Evolutionary conservation across 352 stramenopile species (phyloP), one percentile per base, ranked within the genome.

Genomic region (Phytophthora ohioensis): DNA sequence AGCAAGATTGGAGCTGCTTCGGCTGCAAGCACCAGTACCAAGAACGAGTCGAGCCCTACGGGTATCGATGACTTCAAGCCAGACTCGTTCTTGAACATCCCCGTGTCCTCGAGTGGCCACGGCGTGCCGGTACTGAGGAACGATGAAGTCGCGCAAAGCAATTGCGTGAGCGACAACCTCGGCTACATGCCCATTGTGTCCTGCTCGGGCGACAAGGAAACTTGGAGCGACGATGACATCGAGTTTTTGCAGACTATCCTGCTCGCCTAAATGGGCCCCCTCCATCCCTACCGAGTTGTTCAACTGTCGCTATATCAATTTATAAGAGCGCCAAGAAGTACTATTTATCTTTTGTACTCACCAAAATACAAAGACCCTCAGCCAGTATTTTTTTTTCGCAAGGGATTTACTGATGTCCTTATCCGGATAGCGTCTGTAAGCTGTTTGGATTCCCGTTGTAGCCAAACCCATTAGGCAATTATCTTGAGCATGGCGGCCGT

Each of bases 201-300:
- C n/a, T 76, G 68, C 48, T 73, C 71, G 34, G 71, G 69, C 15
- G 72, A 91, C 49, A 80, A 79, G 43, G 81, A 92, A 65, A 77
- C 84, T 52, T 95, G 87, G 87, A 92, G 74, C 36, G 87, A 95
- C 62, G 85, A 91, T 41, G 87, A 95, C 67, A 92, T 95, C 53
- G 80, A 91, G 46, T 90, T 95, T 48, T 66, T 95, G 42, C 85
- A 92, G 70, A 90, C 71, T 32, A 72, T 95, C 62, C 68, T 93
- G 46, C 75, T 95, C 17, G 73, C 80, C 5, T 93, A 82, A 70
- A 52, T 3, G 21, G 17, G 2, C 3, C 3, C 30, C 12, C 34
- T 35, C 10, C 38, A 38, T n/a, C 21, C 36, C 35, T 55, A 64
- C 43, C 53, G 45, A 64, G 58, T 62, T 73, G 52, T 62, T 76